Conservation (phyloP, 306 rosid genomes). For the Dryas octopetala region DNA sequence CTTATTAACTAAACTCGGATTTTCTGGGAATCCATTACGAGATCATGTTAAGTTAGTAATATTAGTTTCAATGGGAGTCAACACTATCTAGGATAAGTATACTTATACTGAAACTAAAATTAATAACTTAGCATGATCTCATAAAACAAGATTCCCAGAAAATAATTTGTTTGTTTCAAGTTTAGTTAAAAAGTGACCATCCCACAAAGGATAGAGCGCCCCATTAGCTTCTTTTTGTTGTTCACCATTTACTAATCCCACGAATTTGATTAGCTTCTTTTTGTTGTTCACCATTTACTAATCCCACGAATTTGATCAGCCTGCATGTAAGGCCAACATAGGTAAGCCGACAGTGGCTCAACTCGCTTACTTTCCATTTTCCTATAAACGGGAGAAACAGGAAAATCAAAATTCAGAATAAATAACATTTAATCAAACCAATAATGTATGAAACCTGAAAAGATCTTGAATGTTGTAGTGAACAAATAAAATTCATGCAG, state of each 20-base stretch:
- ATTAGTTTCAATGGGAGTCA: too few relatives aligned
- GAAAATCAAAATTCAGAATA: conserved; percentile 23
- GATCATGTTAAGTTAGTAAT: too few relatives aligned
- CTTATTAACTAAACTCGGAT: too few relatives aligned
- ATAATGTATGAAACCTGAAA: not conserved
- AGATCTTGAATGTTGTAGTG: not conserved
- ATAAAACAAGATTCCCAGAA: conserved; percentile 19
- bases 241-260: conserved; percentile 73
- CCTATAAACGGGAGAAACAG: conserved; percentile 52
- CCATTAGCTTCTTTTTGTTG: conserved; percentile 75
- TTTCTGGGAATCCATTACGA: too few relatives aligned
- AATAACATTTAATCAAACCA: not conserved
- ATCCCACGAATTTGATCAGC: conserved; percentile 83
- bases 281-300: not conserved
- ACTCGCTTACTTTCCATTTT: conserved; percentile 38
- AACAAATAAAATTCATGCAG: not conserved
- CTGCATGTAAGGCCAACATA: conserved; percentile 89
- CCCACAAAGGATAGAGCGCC: conserved; percentile 94
- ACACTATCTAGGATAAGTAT: not conserved
- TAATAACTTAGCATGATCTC: conserved; percentile 11
- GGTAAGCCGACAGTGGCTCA: conserved; percentile 57
- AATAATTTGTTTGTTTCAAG: conserved; percentile 23
- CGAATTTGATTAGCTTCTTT: too few relatives aligned
- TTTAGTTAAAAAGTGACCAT: conserved; percentile 35
- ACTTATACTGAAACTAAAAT: conserved; percentile 6